Evolutionary conservation across 805 yeast species (phyloP).

Genomic region (Candida silvicultrix): DNA sequence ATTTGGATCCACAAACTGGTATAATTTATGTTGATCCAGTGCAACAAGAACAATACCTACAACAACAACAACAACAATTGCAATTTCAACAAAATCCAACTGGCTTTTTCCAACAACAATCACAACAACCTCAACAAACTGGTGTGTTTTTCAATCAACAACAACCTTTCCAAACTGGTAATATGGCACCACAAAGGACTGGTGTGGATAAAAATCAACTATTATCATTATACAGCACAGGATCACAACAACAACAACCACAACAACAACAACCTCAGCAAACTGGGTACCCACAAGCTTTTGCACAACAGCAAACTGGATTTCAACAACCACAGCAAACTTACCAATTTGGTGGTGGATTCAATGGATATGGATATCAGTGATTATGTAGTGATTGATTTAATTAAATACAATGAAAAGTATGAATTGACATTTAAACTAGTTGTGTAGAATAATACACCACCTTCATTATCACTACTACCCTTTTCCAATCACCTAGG

Average conservation of each 20-base stretch:
- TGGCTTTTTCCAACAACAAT: slow-evolving; percentile 3
- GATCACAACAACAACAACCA: slow-evolving; percentile 34
- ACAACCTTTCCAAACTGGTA: slow-evolving; percentile 1
- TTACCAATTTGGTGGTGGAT: background rate
- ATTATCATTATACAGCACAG: slow-evolving; percentile 30
- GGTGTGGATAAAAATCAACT: slow-evolving; percentile 15
- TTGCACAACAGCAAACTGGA: slow-evolving; percentile 1
- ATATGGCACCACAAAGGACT: slow-evolving; percentile 2
- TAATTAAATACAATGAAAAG: too few relatives aligned
- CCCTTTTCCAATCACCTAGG: too few relatives aligned
- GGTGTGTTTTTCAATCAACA: background rate
- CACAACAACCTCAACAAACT: slow-evolving; percentile 2
- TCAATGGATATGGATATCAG: background rate
- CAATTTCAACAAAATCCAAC: slow-evolving; percentile 6
- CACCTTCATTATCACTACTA: too few relatives aligned
- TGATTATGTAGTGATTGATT: background rate
- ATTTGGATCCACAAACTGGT: slow-evolving; percentile 68
- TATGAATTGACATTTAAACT: too few relatives aligned
- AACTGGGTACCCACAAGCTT: background rate
- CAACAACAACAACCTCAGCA: slow-evolving; percentile 1
- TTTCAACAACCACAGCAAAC: slow-evolving; percentile 1
- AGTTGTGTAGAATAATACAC: too few relatives aligned
- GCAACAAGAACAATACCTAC: slow-evolving; percentile 39
- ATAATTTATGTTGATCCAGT: slow-evolving; percentile 61
- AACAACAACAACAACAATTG: slow-evolving; percentile 19